Evolutionary conservation across 768 basidiomycete genomes (phyloP), one percentile per base, ranked within the genome.

Genomic region (Termitomyces eurrhizus): DNA sequence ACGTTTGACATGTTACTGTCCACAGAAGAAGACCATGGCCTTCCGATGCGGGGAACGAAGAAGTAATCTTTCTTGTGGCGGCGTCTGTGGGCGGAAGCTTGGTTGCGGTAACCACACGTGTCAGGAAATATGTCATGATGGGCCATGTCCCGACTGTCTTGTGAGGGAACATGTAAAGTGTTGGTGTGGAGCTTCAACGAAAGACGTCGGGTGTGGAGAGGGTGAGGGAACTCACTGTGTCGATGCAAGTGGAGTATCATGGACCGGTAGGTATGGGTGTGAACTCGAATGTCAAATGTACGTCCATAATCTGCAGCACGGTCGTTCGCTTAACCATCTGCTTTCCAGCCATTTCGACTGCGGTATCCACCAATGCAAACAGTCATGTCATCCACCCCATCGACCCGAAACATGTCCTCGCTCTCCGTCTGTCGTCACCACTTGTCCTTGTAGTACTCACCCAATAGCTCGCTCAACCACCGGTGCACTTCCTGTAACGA

Each of bases 391-490:
- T 71, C 83, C 90, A 2, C 88, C 89, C 1, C 70, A 77, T 7
- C 70, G 65, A 6, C 79, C 88, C 0, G 77, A 83, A 0, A 70
- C 74, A 0, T 97, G 94, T 68, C 94, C 95, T 1, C 78, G 78
- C 32, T 89, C 92, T 0, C 94, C 95, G 0, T 74, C 77, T 0
- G 68, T 79, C 13, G 76, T 95, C 35, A 81, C 80, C 0, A 83
- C 83, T 33, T 98, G 96, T 68, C 92, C 94, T 0, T 99, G 97
- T 63, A 93, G 93, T 13, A 83, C 85, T 56, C 80, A 77, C 49
- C 70, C 76, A 3, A 83, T 89, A 59, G 70, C 78, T 4, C 74
- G 77, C 3, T 68, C 73, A 5, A 69, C 71, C 13, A 64, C 65
- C 41, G 67, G 66, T 65, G 52, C 62, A 12, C 62, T 67, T 18